Percentiles rank a stretch among this genome's conserved stretches.
These are phyloP conservation scores for Nothophytophthora sp. DNA, from an alignment of 352 stramenopile species.

Conservation along the genomic window DNA sequence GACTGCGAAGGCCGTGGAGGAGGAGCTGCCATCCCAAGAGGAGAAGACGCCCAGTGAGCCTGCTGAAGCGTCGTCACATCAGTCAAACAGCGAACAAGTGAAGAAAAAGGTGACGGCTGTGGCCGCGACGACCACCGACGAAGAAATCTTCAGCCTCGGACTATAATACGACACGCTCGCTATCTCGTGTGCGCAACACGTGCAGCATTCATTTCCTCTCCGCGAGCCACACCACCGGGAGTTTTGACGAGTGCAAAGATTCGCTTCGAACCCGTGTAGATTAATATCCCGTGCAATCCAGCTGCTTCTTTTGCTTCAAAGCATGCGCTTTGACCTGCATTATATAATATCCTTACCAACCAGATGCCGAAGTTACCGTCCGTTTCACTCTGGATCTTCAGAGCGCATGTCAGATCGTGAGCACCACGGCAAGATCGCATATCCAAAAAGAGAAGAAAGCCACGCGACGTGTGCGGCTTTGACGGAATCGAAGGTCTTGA, in stretches of 20 bases:
- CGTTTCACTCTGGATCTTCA: no score
- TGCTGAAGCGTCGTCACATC: no score
- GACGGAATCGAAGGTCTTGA: no score
- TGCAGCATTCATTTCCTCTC: neutral
- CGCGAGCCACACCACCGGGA: neutral
- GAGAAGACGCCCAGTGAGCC: conserved; percentile 9
- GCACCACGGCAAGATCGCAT: no score
- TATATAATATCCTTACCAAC: no score
- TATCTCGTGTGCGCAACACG: neutral
- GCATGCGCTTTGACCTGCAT: no score
- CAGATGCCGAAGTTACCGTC: no score
- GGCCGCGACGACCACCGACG: conserved; percentile 29
- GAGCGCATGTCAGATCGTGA: no score
- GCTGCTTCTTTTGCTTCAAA: neutral
- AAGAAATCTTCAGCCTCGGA: conserved; percentile 84
- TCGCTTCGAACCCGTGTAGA: neutral
- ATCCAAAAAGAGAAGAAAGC: no score
- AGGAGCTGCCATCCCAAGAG: conserved; percentile 1
- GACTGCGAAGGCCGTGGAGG: conserved; percentile 17
- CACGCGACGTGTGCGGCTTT: no score
- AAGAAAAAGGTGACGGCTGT: conserved; percentile 4
- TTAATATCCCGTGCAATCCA: neutral
- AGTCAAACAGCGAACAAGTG: no score
- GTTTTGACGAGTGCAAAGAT: neutral
- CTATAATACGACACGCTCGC: conserved; percentile 44